Evolutionary conservation across 257 asterid genomes (phyloP).

Genomic region (Primulina eburnea): DNA sequence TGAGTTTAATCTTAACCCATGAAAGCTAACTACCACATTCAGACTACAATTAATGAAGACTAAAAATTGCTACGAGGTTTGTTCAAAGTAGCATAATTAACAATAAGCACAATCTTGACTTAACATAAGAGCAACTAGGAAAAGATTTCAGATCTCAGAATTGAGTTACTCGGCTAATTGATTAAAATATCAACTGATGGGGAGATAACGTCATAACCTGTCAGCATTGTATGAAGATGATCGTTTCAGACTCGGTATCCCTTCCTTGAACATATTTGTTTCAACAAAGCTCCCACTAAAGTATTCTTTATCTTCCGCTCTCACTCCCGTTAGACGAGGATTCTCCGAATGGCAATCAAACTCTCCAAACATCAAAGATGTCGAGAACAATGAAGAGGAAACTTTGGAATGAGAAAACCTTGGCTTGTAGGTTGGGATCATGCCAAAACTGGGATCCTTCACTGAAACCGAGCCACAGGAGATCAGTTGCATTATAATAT

Average conservation of each 20-base stretch:
- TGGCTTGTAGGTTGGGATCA: conserved; percentile 77
- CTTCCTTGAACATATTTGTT: conserved; percentile 64
- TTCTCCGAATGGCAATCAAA: conserved; percentile 67
- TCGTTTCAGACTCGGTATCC: conserved; percentile 57
- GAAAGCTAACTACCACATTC: conserved; percentile 1
- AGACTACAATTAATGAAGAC: conserved; percentile 8
- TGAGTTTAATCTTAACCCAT: conserved; percentile 2
- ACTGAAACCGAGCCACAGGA: conserved; percentile 92
- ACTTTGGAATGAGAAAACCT: conserved; percentile 76
- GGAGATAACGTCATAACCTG: conserved; percentile 44
- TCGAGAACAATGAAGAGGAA: conserved; percentile 72
- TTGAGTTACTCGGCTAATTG: not conserved
- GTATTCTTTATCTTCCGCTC: conserved; percentile 81
- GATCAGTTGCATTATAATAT: conserved; percentile 80
- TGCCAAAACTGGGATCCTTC: conserved; percentile 81
- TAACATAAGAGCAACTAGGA: not conserved
- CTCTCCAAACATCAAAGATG: conserved; percentile 71
- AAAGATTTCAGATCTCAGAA: not conserved
- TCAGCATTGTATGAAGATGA: conserved; percentile 84
- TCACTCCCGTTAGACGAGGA: conserved; percentile 60
- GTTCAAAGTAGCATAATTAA: not conserved
- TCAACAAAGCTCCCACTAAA: conserved; percentile 91
- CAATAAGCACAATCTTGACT: not conserved
- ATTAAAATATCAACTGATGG: not conserved
- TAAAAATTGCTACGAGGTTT: not conserved